phyloP scores from a whole-genome alignment of 495 filamentous ascomycete genomes.

The Aspergillus carlsbadensis region DNA sequence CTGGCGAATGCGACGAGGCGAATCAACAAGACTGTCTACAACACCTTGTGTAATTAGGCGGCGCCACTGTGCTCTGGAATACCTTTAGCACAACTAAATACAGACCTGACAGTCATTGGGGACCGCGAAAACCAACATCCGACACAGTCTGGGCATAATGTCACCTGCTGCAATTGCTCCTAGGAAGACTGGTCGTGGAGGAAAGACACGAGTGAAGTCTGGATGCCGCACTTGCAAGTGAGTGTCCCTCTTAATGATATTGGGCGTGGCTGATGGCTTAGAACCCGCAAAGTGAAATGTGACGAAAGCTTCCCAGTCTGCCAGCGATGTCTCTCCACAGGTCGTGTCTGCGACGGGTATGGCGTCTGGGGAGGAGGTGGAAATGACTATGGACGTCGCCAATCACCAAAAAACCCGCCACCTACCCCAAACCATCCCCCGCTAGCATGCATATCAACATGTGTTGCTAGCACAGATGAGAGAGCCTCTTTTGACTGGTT shows the following conservation, averaged over 20 bases:
- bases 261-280: conserved; percentile 3
- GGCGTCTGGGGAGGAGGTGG: conserved; percentile 51
- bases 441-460: conserved; percentile 17
- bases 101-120: no score
- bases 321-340: conserved; percentile 51
- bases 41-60: no score
- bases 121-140: neutral
- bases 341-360: conserved; percentile 59
- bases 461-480: conserved; percentile 38
- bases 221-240: conserved; percentile 19
- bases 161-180: neutral
- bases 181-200: neutral
- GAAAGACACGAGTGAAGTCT: conserved; percentile 5
- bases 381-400: neutral
- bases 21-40: conserved; percentile 15
- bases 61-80: no score
- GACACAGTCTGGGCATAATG: neutral
- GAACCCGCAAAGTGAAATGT: conserved; percentile 54
- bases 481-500: conserved; percentile 61
- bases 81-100: no score
- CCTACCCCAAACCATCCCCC: neutral
- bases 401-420: conserved; percentile 19
- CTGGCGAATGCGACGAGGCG: neutral
- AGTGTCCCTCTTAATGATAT: neutral
- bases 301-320: conserved; percentile 57